Conservation (phyloP, 2,329 filamentous ascomycete species). For the Calonectria pseudoturangicola region DNA sequence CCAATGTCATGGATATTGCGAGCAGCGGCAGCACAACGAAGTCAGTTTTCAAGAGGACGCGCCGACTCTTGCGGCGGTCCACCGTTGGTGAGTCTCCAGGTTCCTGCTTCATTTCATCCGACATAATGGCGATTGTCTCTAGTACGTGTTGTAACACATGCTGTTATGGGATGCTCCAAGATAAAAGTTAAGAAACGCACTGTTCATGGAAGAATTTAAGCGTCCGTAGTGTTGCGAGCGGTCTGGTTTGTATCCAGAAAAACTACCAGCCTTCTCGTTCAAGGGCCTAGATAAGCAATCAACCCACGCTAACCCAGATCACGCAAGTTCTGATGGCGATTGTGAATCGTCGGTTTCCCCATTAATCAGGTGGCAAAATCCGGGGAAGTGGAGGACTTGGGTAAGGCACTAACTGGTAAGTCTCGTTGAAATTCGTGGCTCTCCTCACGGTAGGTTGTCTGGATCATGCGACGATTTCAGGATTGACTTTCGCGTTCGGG, state of each 20-base stretch:
- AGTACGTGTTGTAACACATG: background rate
- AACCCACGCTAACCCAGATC: background rate
- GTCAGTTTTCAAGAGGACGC: constrained; percentile 40
- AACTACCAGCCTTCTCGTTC: background rate
- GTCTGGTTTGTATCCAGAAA: background rate
- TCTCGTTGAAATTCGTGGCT: background rate
- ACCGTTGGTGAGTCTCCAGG: constrained; percentile 37
- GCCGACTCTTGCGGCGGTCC: background rate
- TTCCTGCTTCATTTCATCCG: constrained; percentile 40
- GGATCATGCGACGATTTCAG: background rate
- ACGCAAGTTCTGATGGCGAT: background rate
- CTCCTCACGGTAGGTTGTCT: background rate
- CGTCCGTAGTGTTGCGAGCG: background rate
- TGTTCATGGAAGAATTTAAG: background rate
- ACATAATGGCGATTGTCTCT: constrained; percentile 20
- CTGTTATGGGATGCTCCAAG: background rate
- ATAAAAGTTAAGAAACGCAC: too few species aligned
- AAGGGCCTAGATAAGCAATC: background rate
- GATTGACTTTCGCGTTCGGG: background rate
- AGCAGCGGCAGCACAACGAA: constrained; percentile 39
- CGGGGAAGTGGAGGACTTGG: background rate
- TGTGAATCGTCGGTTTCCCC: background rate
- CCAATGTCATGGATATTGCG: constrained; percentile 43
- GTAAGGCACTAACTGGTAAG: background rate
- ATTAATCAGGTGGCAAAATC: background rate